These are phyloP conservation scores for Diversispora eburnea DNA, from an alignment of 192 early-diverging fungal genomes.

Conservation along the genomic window DNA sequence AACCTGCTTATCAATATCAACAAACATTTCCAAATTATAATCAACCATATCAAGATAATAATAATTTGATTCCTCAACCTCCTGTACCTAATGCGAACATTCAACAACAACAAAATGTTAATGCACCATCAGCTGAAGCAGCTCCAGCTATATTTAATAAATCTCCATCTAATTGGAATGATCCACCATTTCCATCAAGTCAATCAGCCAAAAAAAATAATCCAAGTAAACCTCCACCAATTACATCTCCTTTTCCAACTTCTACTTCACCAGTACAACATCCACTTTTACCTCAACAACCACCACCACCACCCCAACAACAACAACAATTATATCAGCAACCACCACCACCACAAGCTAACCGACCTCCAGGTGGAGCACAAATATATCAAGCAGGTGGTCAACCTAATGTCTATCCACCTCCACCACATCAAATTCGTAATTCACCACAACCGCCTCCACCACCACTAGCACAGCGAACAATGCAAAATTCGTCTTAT, in stretches of 20 bases:
- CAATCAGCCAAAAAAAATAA: conserved; percentile 33
- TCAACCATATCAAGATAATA: conserved; percentile 30
- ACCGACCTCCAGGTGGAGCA: not conserved
- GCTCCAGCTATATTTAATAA: conserved; percentile 43
- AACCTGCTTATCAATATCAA: conserved; percentile 32
- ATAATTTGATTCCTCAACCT: conserved; percentile 33
- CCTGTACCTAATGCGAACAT: conserved; percentile 32
- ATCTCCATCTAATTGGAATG: conserved; percentile 53
- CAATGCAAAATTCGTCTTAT: too few relatives aligned
- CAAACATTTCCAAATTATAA: conserved; percentile 13
- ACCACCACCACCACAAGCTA: conserved; percentile 29
- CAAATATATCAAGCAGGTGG: not conserved
- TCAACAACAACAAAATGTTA: conserved; percentile 23
- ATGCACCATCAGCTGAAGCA: conserved; percentile 34
- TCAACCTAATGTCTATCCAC: not conserved
- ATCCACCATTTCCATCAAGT: conserved; percentile 47
- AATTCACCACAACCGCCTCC: conserved; percentile 32
- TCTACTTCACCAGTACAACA: conserved; percentile 32
- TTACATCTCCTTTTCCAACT: conserved; percentile 44
- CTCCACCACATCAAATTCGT: conserved; percentile 34
- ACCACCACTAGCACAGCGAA: not conserved
- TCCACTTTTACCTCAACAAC: conserved; percentile 35
- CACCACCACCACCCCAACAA: not conserved
- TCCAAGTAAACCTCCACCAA: conserved; percentile 21
- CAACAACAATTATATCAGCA: conserved; percentile 19